Evolutionary conservation across 257 asterid genomes (phyloP).

Genomic region (Handroanthus guayacan): DNA sequence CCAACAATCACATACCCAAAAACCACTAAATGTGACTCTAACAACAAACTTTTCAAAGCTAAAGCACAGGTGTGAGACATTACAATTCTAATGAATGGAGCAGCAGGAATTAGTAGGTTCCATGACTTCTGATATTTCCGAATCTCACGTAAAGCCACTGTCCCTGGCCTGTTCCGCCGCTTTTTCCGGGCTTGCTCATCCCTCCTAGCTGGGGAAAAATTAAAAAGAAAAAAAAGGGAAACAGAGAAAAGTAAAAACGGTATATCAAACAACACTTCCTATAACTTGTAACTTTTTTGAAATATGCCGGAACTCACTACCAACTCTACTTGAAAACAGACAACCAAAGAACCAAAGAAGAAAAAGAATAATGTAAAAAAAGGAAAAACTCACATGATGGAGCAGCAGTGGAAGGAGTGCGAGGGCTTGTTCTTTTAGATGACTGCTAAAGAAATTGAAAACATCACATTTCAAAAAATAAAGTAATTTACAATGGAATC

Average conservation of each 20-base stretch:
- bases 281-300: background rate
- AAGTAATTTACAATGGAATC: conserved; percentile 11
- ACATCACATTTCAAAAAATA: conserved; percentile 7
- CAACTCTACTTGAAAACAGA: conserved; percentile 25
- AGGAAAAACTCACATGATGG: conserved; percentile 44
- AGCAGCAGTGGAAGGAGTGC: conserved; percentile 39
- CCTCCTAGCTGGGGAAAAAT: conserved; percentile 37
- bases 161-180: conserved; percentile 68
- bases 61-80: conserved; percentile 27
- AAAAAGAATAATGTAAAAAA: background rate
- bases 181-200: conserved; percentile 42
- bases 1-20: conserved; percentile 21
- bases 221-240: background rate
- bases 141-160: conserved; percentile 85
- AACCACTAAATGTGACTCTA: conserved; percentile 9
- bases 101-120: conserved; percentile 80
- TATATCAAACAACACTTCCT: conserved; percentile 16
- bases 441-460: conserved; percentile 42
- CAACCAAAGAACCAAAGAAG: background rate
- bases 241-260: too few species aligned
- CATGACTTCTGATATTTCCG: conserved; percentile 72
- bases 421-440: conserved; percentile 42
- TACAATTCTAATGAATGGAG: conserved; percentile 82
- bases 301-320: background rate
- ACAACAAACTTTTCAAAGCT: conserved; percentile 6